phyloP scores from a whole-genome alignment of 2,329 filamentous ascomycete species.

The Hymenoscyphus fraxineus region DNA sequence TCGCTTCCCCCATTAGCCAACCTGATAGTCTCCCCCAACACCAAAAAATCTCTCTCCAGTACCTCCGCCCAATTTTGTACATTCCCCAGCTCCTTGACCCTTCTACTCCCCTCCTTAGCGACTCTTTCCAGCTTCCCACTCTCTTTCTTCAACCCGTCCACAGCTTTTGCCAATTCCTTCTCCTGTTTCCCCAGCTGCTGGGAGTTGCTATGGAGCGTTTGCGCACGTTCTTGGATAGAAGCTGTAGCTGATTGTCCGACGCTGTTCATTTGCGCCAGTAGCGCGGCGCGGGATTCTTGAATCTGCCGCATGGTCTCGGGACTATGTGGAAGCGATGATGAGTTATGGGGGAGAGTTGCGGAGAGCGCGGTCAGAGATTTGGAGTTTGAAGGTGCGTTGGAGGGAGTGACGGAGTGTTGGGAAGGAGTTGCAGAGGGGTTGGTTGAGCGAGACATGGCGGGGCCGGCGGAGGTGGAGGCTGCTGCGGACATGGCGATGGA shows the following conservation, averaged over 20 bases:
- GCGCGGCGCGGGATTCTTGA: slow-evolving; percentile 53
- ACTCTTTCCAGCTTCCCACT: slow-evolving; percentile 62
- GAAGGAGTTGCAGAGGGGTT: slow-evolving; percentile 7
- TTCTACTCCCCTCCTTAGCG: slow-evolving; percentile 57
- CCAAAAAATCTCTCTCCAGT: slow-evolving; percentile 63
- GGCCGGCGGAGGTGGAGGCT: slow-evolving; percentile 8
- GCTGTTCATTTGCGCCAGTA: slow-evolving; percentile 49
- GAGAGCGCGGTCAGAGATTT: slow-evolving; percentile 1
- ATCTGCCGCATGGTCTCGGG: slow-evolving; percentile 38
- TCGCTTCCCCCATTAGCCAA: slow-evolving; percentile 42
- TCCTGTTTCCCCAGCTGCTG: slow-evolving; percentile 64
- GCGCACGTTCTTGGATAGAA: slow-evolving; percentile 64
- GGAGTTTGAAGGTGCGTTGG: slow-evolving; percentile 7
- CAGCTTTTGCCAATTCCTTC: slow-evolving; percentile 58
- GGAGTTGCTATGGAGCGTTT: slow-evolving; percentile 66
- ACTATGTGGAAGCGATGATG: slow-evolving; percentile 18
- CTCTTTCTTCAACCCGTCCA: slow-evolving; percentile 57
- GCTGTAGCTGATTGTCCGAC: slow-evolving; percentile 68
- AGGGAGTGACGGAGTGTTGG: slow-evolving; percentile 8
- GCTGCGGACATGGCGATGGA: slow-evolving; percentile 6
- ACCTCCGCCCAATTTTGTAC: slow-evolving; percentile 87
- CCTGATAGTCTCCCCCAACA: slow-evolving; percentile 61
- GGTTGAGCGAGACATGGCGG: not conserved
- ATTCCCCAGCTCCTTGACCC: slow-evolving; percentile 74
- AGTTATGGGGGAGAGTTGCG: slow-evolving; percentile 12